A percentile compares a stretch with the other conserved stretches of the same genome.
Evolutionary conservation across 2,329 filamentous ascomycete species (phyloP).

Genomic region (Venturia effusa): DNA sequence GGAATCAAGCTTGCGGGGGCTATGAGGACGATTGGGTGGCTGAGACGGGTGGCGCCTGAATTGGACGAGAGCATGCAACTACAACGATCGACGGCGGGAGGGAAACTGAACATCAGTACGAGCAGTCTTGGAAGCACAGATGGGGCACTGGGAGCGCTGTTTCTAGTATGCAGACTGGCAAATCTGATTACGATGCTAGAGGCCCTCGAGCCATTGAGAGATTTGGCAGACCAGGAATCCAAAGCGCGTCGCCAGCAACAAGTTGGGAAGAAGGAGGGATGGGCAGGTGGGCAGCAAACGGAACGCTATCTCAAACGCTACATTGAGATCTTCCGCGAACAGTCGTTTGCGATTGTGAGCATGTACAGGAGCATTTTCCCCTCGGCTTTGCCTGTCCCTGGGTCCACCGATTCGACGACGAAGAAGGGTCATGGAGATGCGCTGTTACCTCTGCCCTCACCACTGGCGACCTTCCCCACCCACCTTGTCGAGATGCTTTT

Average conservation of each 20-base stretch:
- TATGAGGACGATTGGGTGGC: slow-evolving; percentile 83
- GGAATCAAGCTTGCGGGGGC: slow-evolving; percentile 80
- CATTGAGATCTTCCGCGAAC: slow-evolving; percentile 94
- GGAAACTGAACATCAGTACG: slow-evolving; percentile 17
- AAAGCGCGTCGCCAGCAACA: slow-evolving; percentile 12
- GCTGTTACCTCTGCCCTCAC: slow-evolving; percentile 54
- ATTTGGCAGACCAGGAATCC: slow-evolving; percentile 77
- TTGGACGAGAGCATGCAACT: slow-evolving; percentile 40
- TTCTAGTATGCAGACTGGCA: slow-evolving; percentile 74
- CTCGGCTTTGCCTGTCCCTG: slow-evolving; percentile 36
- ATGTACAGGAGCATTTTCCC: slow-evolving; percentile 89
- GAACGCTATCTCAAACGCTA: slow-evolving; percentile 91
- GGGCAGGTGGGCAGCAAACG: slow-evolving; percentile 75
- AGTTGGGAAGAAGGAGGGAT: slow-evolving; percentile 16
- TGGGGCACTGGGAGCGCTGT: slow-evolving; percentile 68
- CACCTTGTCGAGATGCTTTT: slow-evolving; percentile 73
- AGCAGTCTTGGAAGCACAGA: slow-evolving; percentile 27
- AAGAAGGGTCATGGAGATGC: slow-evolving; percentile 18
- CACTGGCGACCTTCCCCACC: slow-evolving; percentile 72
- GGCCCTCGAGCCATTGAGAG: slow-evolving; percentile 73
- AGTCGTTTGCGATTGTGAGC: slow-evolving; percentile 90
- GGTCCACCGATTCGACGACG: slow-evolving; percentile 17
- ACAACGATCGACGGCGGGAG: slow-evolving; percentile 24
- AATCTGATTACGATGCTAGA: slow-evolving; percentile 71
- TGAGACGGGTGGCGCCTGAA: slow-evolving; percentile 77